Conservation (phyloP, 192 early-diverging fungal species). For the Mortierella antarctica region DNA sequence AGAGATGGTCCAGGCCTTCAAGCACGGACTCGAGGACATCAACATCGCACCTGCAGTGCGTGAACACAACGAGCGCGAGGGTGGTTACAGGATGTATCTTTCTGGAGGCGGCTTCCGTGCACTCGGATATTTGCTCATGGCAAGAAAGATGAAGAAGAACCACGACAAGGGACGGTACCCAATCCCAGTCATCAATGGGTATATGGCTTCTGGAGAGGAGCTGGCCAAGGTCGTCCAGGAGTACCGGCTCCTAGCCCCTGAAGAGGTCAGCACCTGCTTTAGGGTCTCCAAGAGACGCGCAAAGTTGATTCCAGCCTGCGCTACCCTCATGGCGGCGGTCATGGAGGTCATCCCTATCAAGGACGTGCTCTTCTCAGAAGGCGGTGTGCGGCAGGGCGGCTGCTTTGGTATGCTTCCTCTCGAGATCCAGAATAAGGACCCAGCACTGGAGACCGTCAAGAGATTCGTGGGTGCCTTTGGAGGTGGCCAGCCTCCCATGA, state of each 20-base stretch:
- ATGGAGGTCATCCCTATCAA: slow-evolving; percentile 53
- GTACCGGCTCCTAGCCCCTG: slow-evolving; percentile 48
- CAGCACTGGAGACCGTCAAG: slow-evolving; percentile 55
- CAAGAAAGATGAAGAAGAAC: slow-evolving; percentile 36
- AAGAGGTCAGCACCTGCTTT: slow-evolving; percentile 52
- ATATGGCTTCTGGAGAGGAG: slow-evolving; percentile 54
- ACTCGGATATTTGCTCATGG: slow-evolving; percentile 66
- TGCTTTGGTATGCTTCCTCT: slow-evolving; percentile 56
- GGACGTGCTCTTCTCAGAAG: slow-evolving; percentile 64
- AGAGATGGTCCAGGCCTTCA: slow-evolving; percentile 52
- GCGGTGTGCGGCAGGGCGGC: slow-evolving; percentile 67
- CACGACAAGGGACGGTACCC: slow-evolving; percentile 49
- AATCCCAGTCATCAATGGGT: slow-evolving; percentile 68
- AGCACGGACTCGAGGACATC: slow-evolving; percentile 36
- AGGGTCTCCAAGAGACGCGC: slow-evolving; percentile 66
- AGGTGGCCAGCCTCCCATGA: slow-evolving; percentile 28
- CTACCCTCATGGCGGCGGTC: slow-evolving; percentile 60
- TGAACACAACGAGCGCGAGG: slow-evolving; percentile 21
- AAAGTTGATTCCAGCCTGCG: slow-evolving; percentile 63
- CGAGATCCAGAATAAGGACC: slow-evolving; percentile 59
- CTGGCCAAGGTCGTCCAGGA: slow-evolving; percentile 45
- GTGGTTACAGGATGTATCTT: slow-evolving; percentile 60
- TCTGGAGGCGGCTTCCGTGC: slow-evolving; percentile 67
- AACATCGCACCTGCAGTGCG: slow-evolving; percentile 25
- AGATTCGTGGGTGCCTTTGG: slow-evolving; percentile 41